Evolutionary conservation across 805 yeast species (phyloP), one percentile per base, ranked within the genome.

Genomic region (Komagataella kurtzmanii): DNA sequence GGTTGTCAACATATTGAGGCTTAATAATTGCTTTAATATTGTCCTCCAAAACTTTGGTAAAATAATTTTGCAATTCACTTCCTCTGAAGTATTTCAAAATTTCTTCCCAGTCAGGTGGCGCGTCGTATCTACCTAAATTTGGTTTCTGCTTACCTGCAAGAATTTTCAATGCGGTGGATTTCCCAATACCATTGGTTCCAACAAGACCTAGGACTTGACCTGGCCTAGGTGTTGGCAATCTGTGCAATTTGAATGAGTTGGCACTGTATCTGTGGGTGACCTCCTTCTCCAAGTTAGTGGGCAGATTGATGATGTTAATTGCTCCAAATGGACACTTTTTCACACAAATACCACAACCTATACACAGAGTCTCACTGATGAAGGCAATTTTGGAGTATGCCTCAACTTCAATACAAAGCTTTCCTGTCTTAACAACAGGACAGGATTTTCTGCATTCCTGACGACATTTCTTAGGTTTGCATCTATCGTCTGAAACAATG

Each of bases 261-360:
- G 98, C 99, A 49, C 97, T 88, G 70, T 93, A 93, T 75, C 99
- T 82, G 70, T 93, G 98, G 44, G 98, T 89, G 52, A 90, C 95
- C 68, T 93, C 91, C 49, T 75, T 72, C 51, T 91, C 98, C 65
- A 93, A 77, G 68, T 93, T 90, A 17, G 98, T 91, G 57, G 99
- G 99, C 67, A 93, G 76, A 65, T 93, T 93, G 74, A 93, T 93
- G 65, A 93, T 93, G 64, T 80, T 85, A 63, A 93, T 90, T 56
- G 99, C 99, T 63, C 91, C 96, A 65, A 93, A 93, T 30, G 99
- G 99, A 72, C 99, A 93, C 67, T 89, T 93, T 70, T 93, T 93
- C 51, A 90, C 96, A 79, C 99, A 93, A 61, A 93, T 93, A 89
- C 99, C 99, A 77, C 99, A 93, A 67, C 99, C 99, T 61, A 93